Evolutionary conservation across 106 monocot species (phyloP), one percentile per base, ranked within the genome.

Genomic region (Phalaenopsis equestris): DNA sequence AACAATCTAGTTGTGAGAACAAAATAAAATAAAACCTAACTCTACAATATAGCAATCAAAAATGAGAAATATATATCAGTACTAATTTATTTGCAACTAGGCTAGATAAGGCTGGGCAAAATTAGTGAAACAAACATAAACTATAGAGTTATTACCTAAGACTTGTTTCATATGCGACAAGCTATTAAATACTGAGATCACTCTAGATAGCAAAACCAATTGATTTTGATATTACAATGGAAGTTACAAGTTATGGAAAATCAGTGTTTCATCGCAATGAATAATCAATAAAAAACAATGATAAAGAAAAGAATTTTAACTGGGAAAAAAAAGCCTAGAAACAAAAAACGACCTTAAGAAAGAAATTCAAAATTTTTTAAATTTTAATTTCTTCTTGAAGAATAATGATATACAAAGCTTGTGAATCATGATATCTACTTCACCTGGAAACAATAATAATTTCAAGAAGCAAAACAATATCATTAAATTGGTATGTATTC

Each of bases 361-460:
- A 8, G 2, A 56, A 56, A 56, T 17, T 12, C 56, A 23, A 67
- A 67, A 67, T 7, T 67, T 67, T 67, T 7, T 23, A 67, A 23
- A 67, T 8, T 23, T 5, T 30, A 9, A 67, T 24, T 3, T 24
- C 3, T 30, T 21, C 67, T 67, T 14, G 14, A 39, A 70, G 12
- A 70, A 70, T 37, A 15, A 12, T 70, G 70, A 70, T 70, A 12
- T 70, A 36, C 70, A 70, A 12, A 3, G 12, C 12, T 38, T 37
- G 21, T 70, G 70, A 70, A 38, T 15, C 70, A 38, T 70, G 38
- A 70, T 70, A 76, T 11, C 48, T 76, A 0, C 49, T 23, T 47
- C 30, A 76, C 49, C 76, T 76, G 76, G 5, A 76, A 76, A 47
- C 46, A 76, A 76, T 14, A 76, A 48, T 74, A 45, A 8, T 74